Base-by-base conservation (phyloP, 208 protist genomes). In the Leishmania tarentolae region DNA sequence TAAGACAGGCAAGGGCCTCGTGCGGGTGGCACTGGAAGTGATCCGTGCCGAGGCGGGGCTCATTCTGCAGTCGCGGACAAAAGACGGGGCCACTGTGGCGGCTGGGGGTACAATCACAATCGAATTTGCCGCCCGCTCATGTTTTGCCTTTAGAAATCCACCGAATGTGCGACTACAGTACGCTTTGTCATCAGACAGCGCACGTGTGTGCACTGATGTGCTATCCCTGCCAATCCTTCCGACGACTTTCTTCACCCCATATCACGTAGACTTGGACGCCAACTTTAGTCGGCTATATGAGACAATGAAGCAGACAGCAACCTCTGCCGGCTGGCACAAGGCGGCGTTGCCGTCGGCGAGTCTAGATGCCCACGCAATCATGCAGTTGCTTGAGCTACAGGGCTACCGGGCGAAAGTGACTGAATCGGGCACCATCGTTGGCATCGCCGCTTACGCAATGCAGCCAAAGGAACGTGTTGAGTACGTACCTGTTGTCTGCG, bases 111-210 rank as follows among this genome's bases (percentile, higher is more conserved):
- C 53, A 61, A 68, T 91, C 42, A 70, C 35, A 15, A 82, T 94
- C 31, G 92, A 95, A n/a, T 90, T 96, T 82, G 91, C 89, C 35
- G 90, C 86, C 8, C 91, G 94, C 79, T 93, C 84, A 17, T 81
- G 87, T 42, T 83, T 89, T 31, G 88, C 94, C 46, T 97, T 93
- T 63, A 65, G 69, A 19, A 74, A 86, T 42, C 78, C 89, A n/a
- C 94, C 94, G 24, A 90, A 83, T n/a, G 70, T 95, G 63, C 88
- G 88, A 35, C 75, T 97, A 52, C 83, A 76, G 71, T 94, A 95
- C 86, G 65, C 73, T 2, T 40, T 74, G 13, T 76, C 46, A 3
- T 24, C n/a, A 4, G 75, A 46, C 53, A 88, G 76, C 28, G 46
- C 76, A 21, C 66, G 52, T 3, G n/a, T 69, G 24, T 68, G 80